phyloP scores from a whole-genome alignment of 2,329 filamentous ascomycete species.

The Fusarium fracticaudum region DNA sequence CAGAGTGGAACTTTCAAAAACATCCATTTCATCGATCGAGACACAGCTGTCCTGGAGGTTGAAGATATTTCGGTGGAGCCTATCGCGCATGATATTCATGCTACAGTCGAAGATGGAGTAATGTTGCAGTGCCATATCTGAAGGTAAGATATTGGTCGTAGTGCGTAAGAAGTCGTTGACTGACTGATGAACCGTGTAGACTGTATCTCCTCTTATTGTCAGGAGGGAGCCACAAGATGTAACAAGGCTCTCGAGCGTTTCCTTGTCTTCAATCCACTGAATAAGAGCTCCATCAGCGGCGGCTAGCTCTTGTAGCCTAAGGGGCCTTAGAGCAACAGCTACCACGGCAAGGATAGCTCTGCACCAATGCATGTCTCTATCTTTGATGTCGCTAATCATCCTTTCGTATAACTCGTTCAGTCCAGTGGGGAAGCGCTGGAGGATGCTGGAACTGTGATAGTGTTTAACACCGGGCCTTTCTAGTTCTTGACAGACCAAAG shows the following conservation, averaged over 20 bases:
- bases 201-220: fast-evolving
- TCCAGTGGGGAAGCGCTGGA: fast-evolving
- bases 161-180: fast-evolving
- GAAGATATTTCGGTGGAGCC: fast-evolving
- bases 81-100: fast-evolving
- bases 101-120: fast-evolving
- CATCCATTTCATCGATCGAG: fast-evolving
- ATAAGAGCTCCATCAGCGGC: fast-evolving
- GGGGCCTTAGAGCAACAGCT: fast-evolving
- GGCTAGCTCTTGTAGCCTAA: fast-evolving
- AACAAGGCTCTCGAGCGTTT: fast-evolving
- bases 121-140: fast-evolving
- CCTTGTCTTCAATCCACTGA: fast-evolving
- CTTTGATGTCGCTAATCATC: fast-evolving
- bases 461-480: fast-evolving
- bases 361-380: fast-evolving
- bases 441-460: fast-evolving
- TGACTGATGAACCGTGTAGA: background rate
- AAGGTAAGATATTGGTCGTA: fast-evolving
- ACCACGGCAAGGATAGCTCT: fast-evolving
- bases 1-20: background rate
- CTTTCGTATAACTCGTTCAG: fast-evolving
- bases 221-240: fast-evolving
- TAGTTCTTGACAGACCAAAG: background rate
- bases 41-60: fast-evolving